Base-by-base conservation (phyloP, 2,329 filamentous ascomycete genomes). In the Microthyrium microscopicum region DNA sequence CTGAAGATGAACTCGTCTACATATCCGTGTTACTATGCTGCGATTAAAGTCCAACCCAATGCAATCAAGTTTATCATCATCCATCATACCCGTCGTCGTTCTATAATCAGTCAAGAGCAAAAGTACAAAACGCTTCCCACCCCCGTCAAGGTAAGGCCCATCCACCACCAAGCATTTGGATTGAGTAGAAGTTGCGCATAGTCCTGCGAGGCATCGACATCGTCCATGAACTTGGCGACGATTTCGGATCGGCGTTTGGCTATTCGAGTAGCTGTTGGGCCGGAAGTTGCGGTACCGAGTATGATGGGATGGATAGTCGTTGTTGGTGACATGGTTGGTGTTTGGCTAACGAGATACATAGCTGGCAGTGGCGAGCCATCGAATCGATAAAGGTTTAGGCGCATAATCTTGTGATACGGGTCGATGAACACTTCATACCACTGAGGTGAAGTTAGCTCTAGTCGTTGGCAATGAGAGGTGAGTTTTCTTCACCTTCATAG, bases 311-410 rank as follows among this genome's bases (percentile, higher is more conserved):
- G 73, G 39, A 81, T 57, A 0, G 72, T 77, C 8, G 61, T 60
- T 3, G 75, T 79, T 2, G 76, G 75, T 5, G 80, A 65, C 73
- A 81, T 81, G 46, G 73, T 56, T 0, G 76, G 74, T 4, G 73
- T 68, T 9, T 54, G 61, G 47, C 65, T 70, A 41, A 64, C 66
- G 29, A 77, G 61, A 51, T 76, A 81, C 60, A 82, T 63, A 8
- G 76, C 75, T 42, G 74, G 67, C 54, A 78, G 56, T 8, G 72
- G 73, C 1, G 69, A 54, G 37, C 75, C 76, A 47, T 79, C 70
- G 44, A 65, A 70, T 44, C 64, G 52, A 51, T 61, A 74, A 29
- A 82, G 62, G 42, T 78, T 70, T 17, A 82, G 64, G 34, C 75
- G 69, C 27, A 58, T 60, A 37, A 72, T 60, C 33, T 69, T 64